Percentiles rank a stretch among this genome's conserved stretches.
phyloP scores from a whole-genome alignment of 2,329 filamentous ascomycete species.

The Coniochaeta sp. region DNA sequence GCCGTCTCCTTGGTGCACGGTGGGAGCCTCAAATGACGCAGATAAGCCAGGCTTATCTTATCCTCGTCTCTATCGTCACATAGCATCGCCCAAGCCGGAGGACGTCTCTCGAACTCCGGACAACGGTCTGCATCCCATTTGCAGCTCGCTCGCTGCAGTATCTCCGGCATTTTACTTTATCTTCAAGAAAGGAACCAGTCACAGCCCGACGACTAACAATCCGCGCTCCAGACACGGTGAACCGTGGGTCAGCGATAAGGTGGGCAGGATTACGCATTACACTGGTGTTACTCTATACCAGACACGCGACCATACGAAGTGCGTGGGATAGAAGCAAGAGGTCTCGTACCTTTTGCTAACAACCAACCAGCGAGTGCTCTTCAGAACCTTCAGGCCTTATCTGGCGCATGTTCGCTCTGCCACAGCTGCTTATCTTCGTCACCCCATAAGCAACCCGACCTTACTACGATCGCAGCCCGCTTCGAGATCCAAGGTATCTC shows the following conservation, averaged over 20 bases:
- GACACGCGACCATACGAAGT: not conserved
- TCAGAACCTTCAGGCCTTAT: not conserved
- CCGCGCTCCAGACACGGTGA: not conserved
- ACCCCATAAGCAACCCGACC: not conserved
- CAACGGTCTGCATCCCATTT: not conserved
- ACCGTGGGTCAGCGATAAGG: not conserved
- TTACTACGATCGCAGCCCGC: not conserved
- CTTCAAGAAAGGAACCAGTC: not conserved
- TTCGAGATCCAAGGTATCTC: not conserved
- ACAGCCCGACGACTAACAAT: not conserved
- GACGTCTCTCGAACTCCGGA: not conserved
- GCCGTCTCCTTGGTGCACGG: constrained; percentile 8
- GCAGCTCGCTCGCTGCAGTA: not conserved
- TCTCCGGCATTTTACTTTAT: not conserved
- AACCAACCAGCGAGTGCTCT: not conserved
- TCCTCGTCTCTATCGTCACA: constrained; percentile 45
- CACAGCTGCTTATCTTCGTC: not conserved
- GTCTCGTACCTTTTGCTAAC: not conserved
- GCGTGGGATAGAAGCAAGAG: not conserved
- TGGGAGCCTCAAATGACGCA: constrained; percentile 41
- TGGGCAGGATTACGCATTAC: not conserved
- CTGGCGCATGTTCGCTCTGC: not conserved
- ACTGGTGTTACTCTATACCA: not conserved
- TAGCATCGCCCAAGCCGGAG: constrained; percentile 19
- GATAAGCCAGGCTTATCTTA: constrained; percentile 52